These are phyloP conservation scores for Fomitiporia mediterranea DNA, from an alignment of 1,284 basidiomycete species.

Conservation along the genomic window DNA sequence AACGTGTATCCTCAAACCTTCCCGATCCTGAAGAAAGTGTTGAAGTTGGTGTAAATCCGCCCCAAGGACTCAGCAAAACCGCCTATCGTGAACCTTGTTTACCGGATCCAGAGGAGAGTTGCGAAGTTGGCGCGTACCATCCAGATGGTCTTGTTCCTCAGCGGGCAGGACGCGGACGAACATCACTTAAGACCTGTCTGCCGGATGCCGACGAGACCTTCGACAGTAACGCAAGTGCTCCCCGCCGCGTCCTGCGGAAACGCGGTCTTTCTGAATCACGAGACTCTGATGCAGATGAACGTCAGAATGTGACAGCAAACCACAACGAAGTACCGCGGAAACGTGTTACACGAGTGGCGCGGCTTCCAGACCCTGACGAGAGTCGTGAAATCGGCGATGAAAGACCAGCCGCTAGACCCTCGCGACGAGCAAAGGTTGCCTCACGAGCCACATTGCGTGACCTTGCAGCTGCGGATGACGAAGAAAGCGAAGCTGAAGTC, in stretches of 20 bases:
- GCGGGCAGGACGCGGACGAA: neutral
- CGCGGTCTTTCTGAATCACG: neutral
- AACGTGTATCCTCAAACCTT: neutral
- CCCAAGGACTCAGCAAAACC: neutral
- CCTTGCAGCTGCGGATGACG: neutral
- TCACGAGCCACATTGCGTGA: neutral
- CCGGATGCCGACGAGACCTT: neutral
- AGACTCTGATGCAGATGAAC: neutral
- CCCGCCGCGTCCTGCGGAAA: neutral
- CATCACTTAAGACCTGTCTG: neutral
- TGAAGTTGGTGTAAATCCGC: neutral
- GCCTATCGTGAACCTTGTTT: neutral
- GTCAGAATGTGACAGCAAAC: neutral
- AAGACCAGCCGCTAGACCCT: neutral
- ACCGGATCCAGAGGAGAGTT: slow-evolving; percentile 2
- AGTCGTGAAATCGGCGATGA: slow-evolving; percentile 8
- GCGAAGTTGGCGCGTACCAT: neutral
- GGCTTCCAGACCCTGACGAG: slow-evolving; percentile 8
- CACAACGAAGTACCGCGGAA: neutral
- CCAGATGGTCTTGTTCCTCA: neutral
- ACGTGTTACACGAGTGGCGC: neutral
- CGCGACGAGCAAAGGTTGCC: neutral
- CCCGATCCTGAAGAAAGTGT: neutral
- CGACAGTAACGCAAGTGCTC: neutral
- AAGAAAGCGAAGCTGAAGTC: slow-evolving; percentile 10